These are phyloP conservation scores for Solanum bulbocastanum DNA, from an alignment of 257 asterid genomes.

Conservation along the genomic window DNA sequence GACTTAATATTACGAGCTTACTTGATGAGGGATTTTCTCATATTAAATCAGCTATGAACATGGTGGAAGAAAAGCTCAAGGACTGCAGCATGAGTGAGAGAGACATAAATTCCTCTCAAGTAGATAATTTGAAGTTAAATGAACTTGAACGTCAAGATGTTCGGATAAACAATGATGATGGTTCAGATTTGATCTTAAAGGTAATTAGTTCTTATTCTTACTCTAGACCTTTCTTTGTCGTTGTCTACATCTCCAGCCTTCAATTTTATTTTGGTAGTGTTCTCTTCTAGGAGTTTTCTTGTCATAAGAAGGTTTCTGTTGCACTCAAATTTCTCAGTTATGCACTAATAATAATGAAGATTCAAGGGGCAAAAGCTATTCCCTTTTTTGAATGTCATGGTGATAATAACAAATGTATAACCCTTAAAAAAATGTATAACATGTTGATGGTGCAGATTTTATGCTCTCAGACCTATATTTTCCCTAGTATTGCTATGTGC, in stretches of 20 bases:
- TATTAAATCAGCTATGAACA: slow-evolving; percentile 38
- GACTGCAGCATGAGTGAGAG: slow-evolving; percentile 38
- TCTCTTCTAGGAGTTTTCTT: not conserved
- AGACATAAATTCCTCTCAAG: slow-evolving; percentile 18
- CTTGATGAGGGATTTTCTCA: slow-evolving; percentile 71
- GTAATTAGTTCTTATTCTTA: slow-evolving; percentile 20
- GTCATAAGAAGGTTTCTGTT: not conserved
- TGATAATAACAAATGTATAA: not conserved
- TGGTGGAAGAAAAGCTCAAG: slow-evolving; percentile 52
- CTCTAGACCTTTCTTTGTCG: not conserved
- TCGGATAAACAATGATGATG: slow-evolving; percentile 43
- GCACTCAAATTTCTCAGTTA: not conserved
- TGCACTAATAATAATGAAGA: not conserved
- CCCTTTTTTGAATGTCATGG: not conserved
- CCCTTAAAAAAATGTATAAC: not conserved
- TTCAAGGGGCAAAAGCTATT: not conserved
- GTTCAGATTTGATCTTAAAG: slow-evolving; percentile 29
- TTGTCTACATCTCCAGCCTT: not conserved
- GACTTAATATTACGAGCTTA: slow-evolving; percentile 31
- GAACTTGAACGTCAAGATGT: slow-evolving; percentile 73
- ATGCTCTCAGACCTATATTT: not conserved
- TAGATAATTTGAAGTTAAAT: slow-evolving; percentile 25
- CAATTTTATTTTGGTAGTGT: not conserved
- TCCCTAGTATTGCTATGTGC: not conserved
- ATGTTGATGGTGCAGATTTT: not conserved